Conservation (phyloP, 2,329 filamentous ascomycete genomes). For the Stachybotrys echinatus region DNA sequence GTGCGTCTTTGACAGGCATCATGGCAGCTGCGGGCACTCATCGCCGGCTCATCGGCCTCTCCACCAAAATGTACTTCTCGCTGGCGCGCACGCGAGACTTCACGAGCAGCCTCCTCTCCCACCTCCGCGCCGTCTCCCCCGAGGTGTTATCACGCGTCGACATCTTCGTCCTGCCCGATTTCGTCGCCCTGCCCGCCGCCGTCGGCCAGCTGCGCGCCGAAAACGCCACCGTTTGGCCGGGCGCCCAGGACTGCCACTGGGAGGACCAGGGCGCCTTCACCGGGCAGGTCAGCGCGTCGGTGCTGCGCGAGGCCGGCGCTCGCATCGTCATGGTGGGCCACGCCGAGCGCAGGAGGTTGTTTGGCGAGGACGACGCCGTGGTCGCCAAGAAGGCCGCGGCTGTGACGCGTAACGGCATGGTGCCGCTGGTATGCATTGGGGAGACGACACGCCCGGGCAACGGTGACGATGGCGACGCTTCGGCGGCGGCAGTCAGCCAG, state of each 20-base stretch:
- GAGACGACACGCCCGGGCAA: constrained; percentile 46
- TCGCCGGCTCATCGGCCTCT: constrained; percentile 66
- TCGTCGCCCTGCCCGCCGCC: constrained; percentile 58
- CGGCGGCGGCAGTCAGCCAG: constrained; percentile 53
- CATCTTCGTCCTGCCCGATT: constrained; percentile 75
- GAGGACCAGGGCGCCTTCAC: constrained; percentile 70
- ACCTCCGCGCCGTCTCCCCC: constrained; percentile 34
- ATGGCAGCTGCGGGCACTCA: background rate
- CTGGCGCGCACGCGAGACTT: constrained; percentile 56
- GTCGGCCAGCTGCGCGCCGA: constrained; percentile 39
- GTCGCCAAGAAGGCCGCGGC: constrained; percentile 67
- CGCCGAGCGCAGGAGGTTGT: constrained; percentile 68
- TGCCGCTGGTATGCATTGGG: constrained; percentile 76
- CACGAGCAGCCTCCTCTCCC: constrained; percentile 41
- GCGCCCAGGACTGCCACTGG: constrained; percentile 72
- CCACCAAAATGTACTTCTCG: constrained; percentile 77
- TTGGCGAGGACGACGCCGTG: constrained; percentile 67
- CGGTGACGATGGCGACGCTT: background rate
- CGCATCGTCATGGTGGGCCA: constrained; percentile 75
- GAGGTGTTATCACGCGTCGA: constrained; percentile 49
- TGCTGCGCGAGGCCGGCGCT: constrained; percentile 63
- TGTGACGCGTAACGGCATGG: constrained; percentile 61
- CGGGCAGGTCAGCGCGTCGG: constrained; percentile 67
- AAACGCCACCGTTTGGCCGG: constrained; percentile 40
- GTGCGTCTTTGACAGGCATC: too few species aligned